A percentile compares a stretch with the other conserved stretches of the same genome.
Evolutionary conservation across 768 basidiomycete species (phyloP).

Genomic region (Tulasnella sp.): DNA sequence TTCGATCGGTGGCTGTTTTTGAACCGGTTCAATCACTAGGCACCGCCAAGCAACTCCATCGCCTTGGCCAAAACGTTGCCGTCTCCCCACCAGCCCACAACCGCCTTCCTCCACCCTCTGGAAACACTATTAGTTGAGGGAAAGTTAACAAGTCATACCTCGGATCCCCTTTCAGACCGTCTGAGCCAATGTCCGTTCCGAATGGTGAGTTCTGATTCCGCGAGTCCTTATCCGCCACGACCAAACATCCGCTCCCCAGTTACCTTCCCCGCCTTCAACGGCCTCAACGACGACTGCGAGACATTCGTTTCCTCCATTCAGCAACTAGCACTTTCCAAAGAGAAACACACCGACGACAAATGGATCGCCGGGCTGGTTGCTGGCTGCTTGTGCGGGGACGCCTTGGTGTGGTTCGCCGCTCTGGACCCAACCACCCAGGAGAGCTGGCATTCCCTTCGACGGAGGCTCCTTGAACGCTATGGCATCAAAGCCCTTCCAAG

Average conservation of each 20-base stretch:
- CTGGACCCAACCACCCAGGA: neutral
- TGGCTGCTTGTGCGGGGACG: neutral
- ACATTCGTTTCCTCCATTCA: neutral
- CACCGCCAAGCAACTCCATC: neutral
- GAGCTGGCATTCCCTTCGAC: neutral
- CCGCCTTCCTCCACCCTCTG: no score
- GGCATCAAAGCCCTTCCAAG: neutral
- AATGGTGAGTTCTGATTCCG: neutral
- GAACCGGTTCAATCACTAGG: neutral
- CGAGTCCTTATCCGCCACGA: neutral
- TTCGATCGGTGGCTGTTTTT: neutral
- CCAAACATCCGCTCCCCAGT: neutral
- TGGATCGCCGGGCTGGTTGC: conserved; percentile 2
- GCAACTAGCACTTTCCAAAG: neutral
- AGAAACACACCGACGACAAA: neutral
- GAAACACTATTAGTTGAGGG: no score
- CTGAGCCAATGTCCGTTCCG: neutral
- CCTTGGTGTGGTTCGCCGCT: neutral
- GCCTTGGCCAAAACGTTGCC: no score
- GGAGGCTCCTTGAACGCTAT: neutral
- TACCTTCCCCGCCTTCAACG: neutral
- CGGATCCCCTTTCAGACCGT: neutral
- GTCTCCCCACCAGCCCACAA: no score
- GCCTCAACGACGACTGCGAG: neutral
- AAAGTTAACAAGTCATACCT: neutral